phyloP scores from a whole-genome alignment of 345 rosid species.

The Balakata baccata region DNA sequence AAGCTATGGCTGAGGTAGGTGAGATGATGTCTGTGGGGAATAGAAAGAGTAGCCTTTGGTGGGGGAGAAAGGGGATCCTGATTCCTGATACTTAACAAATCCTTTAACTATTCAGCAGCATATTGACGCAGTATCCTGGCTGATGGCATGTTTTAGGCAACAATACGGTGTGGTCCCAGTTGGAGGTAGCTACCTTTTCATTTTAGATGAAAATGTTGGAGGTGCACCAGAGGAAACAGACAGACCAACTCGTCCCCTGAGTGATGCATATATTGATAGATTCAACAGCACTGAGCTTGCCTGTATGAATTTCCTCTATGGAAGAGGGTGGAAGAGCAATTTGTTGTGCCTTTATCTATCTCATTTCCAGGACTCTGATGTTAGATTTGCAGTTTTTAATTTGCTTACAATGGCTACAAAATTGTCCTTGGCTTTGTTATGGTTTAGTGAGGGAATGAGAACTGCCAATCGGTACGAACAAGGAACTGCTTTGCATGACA shows the following conservation, averaged over 20 bases:
- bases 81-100: neutral
- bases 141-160: neutral
- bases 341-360: neutral
- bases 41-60: neutral
- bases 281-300: neutral
- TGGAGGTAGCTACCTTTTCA: neutral
- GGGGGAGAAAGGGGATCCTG: neutral
- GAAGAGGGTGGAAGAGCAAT: neutral
- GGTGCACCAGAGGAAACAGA: no score
- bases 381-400: neutral
- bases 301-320: neutral
- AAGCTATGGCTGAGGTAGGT: no score
- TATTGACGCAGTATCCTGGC: neutral
- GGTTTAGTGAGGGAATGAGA: neutral
- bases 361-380: neutral
- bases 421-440: neutral
- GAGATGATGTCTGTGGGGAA: neutral
- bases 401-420: neutral
- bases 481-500: neutral
- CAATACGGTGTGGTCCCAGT: neutral
- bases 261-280: no score
- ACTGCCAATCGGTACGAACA: neutral
- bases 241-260: no score
- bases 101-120: neutral
- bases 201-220: neutral